Percentiles rank a stretch among this genome's conserved stretches.
Conservation (phyloP, 495 filamentous ascomycete species). For the Lophiostoma macrostomum region DNA sequence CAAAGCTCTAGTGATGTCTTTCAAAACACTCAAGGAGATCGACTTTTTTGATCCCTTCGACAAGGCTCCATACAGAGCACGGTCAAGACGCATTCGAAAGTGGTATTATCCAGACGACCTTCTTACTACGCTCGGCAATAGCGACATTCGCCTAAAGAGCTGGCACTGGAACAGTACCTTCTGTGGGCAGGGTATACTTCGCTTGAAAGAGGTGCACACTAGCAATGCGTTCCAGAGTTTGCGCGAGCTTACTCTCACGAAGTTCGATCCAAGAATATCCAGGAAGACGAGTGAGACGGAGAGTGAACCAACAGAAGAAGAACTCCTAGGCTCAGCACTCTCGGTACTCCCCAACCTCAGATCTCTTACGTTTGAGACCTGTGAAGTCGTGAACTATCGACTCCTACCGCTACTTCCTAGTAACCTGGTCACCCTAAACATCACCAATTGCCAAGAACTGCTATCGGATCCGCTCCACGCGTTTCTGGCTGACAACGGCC, state of each 20-base stretch:
- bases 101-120: constrained; percentile 63
- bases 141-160: constrained; percentile 52
- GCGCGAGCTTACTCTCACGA: constrained; percentile 60
- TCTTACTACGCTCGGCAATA: constrained; percentile 53
- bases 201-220: constrained; percentile 55
- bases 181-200: constrained; percentile 45
- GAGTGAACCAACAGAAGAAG: constrained; percentile 35
- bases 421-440: constrained; percentile 59
- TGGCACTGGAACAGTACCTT: constrained; percentile 81
- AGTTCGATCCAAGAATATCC: constrained; percentile 46
- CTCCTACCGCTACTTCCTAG: constrained; percentile 62
- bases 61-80: constrained; percentile 52
- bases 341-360: constrained; percentile 57
- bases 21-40: constrained; percentile 52
- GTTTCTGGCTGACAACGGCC: constrained; percentile 63
- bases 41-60: constrained; percentile 56
- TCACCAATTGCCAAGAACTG: constrained; percentile 72
- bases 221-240: constrained; percentile 58
- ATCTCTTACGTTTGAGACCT: constrained; percentile 65
- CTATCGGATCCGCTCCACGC: constrained; percentile 54
- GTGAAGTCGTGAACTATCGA: constrained; percentile 57
- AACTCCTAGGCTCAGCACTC: constrained; percentile 56
- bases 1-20: constrained; percentile 52
- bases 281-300: constrained; percentile 35
- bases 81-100: constrained; percentile 44